A percentile compares a stretch with the other conserved stretches of the same genome.
These are phyloP conservation scores for Akebia trifoliata DNA, from an alignment of 164 flowering plant species.

Conservation along the genomic window DNA sequence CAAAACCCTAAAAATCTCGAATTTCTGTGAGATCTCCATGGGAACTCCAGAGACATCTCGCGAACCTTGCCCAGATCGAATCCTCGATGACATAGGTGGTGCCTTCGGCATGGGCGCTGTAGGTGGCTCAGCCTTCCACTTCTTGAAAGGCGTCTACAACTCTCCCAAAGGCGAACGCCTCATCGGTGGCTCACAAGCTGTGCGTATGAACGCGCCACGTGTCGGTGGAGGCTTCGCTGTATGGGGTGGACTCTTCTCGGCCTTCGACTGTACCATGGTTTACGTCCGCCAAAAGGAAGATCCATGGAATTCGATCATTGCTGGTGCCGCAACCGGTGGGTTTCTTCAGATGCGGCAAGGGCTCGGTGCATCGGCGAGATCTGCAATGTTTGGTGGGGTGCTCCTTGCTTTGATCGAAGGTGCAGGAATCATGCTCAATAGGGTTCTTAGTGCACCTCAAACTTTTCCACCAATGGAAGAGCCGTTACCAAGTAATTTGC, in stretches of 20 bases:
- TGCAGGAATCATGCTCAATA: constrained; percentile 70
- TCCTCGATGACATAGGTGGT: constrained; percentile 84
- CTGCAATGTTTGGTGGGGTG: constrained; percentile 69
- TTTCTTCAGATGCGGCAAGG: constrained; percentile 84
- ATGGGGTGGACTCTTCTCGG: constrained; percentile 87
- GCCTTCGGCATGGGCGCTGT: constrained; percentile 93
- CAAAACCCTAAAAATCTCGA: background rate
- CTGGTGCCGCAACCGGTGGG: constrained; percentile 96
- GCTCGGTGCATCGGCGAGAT: constrained; percentile 43
- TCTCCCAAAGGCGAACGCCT: constrained; percentile 72
- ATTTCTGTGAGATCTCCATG: constrained; percentile 38
- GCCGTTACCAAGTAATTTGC: constrained; percentile 25
- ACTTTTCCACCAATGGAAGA: constrained; percentile 53
- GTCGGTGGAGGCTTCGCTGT: constrained; percentile 87
- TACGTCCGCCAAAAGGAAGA: constrained; percentile 89
- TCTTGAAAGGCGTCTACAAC: constrained; percentile 63
- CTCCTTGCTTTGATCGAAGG: constrained; percentile 84
- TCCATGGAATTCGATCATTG: constrained; percentile 89
- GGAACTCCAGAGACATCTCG: constrained; percentile 76
- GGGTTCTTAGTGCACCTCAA: constrained; percentile 42
- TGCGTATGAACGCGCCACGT: constrained; percentile 85
- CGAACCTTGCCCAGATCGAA: constrained; percentile 90
- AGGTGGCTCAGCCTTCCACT: constrained; percentile 86
- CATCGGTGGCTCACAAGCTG: constrained; percentile 63
- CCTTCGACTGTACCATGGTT: constrained; percentile 80